Base-by-base conservation (phyloP, 352 stramenopile species). In the Phytophthora sp. region DNA sequence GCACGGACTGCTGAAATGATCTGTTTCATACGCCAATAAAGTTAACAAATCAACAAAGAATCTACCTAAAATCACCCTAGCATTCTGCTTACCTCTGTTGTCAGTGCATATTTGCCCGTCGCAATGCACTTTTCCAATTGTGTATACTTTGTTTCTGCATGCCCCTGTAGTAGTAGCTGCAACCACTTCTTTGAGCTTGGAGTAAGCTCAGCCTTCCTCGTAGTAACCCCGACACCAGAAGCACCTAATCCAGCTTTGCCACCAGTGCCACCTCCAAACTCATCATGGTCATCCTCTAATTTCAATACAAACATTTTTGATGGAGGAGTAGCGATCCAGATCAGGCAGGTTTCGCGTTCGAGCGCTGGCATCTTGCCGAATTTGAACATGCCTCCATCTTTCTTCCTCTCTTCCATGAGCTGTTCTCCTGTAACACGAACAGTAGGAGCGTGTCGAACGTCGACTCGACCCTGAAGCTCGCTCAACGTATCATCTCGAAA, bases 301-400 rank as follows among this genome's bases (percentile, higher is more conserved):
- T 88, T 93, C 21, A 93, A 34, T 26, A 93, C 82, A 51, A 93
- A 94, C 83, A 92, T 89, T 34, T 94, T 94, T 5, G 85, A 94
- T 9, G 85, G 85, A 26, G 85, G 85, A 6, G 82, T 92, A 7
- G 85, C 85, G 43, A 94, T 94, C 85, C 85, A 94, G 17, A 94
- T 77, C 18, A 94, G 65, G 46, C 83, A 92, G 6, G 69, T 81
- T 44, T 90, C 83, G 3, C 77, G 70, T 32, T 92, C 85, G 2
- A 82, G 58, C 1, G 65, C 68, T 31, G 78, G 71, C 32, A 88
- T 54, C 35, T 92, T 94, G 5, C 76, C 65, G 32, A 94, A 88
- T 55, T 89, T 91, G 34, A 92, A 81, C 48, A 94, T 69, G 10
- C 72, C 72, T 27, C 78, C 71, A 53, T 91, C 83, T 53, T 87